phyloP scores from a whole-genome alignment of 805 yeast species.

The Wickerhamiella azyma region DNA sequence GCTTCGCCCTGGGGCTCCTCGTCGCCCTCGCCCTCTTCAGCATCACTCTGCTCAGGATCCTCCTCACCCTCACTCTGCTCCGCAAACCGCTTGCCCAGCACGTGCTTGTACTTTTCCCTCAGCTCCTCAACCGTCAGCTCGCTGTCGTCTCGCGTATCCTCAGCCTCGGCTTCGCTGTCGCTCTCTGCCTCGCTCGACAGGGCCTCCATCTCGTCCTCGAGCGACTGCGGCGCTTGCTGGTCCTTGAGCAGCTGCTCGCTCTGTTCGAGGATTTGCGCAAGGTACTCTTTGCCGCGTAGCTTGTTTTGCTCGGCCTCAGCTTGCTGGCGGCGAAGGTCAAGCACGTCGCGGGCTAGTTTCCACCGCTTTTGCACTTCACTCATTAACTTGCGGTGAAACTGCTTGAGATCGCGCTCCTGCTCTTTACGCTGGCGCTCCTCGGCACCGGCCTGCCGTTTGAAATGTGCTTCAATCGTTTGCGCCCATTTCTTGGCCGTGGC shows the following conservation, averaged over 20 bases:
- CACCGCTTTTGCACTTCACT: constrained; percentile 82
- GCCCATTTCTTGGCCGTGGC: constrained; percentile 63
- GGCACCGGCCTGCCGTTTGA: constrained; percentile 75
- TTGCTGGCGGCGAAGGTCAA: constrained; percentile 59
- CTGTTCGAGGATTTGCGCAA: constrained; percentile 77
- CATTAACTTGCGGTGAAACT: constrained; percentile 67
- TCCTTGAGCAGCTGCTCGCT: constrained; percentile 71
- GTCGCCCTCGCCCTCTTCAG: constrained; percentile 21
- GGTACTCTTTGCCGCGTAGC: constrained; percentile 71
- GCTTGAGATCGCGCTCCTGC: constrained; percentile 52
- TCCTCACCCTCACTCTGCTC: constrained; percentile 13
- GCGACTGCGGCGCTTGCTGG: constrained; percentile 33
- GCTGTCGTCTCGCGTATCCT: constrained; percentile 31
- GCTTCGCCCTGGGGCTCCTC: constrained; percentile 24
- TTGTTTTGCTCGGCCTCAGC: constrained; percentile 55
- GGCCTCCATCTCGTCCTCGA: constrained; percentile 31
- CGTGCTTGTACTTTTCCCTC: constrained; percentile 39
- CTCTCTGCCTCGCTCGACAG: constrained; percentile 17
- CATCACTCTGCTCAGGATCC: constrained; percentile 11
- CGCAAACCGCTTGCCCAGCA: constrained; percentile 15
- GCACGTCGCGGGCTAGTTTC: constrained; percentile 70
- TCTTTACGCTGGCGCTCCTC: constrained; percentile 70
- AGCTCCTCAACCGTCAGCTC: constrained; percentile 43
- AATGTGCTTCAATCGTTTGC: constrained; percentile 72
- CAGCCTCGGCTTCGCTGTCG: constrained; percentile 17